Evolutionary conservation across 2,329 filamentous ascomycete species (phyloP).

Genomic region (Dissoconium aciculare): DNA sequence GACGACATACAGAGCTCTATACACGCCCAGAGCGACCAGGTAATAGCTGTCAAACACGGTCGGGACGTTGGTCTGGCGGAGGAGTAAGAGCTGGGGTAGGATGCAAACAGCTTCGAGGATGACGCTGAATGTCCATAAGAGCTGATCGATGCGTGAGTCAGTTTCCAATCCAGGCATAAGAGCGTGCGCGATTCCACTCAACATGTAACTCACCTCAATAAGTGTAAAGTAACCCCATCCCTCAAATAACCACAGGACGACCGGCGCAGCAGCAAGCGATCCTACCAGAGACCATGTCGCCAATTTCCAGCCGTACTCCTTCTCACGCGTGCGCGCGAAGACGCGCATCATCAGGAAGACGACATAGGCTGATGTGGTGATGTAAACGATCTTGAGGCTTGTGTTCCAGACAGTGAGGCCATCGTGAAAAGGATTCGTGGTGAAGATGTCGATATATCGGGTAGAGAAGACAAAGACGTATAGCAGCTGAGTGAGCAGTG

Average conservation of each 20-base stretch:
- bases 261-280: constrained; percentile 52
- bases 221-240: constrained; percentile 13
- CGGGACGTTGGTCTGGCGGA: constrained; percentile 87
- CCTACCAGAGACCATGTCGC: constrained; percentile 54
- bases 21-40: constrained; percentile 71
- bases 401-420: constrained; percentile 48
- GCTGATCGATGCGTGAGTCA: constrained; percentile 33
- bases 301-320: constrained; percentile 87
- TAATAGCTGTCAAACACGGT: constrained; percentile 97
- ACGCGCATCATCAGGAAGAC: constrained; percentile 75
- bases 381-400: constrained; percentile 80
- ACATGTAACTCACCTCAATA: constrained; percentile 17
- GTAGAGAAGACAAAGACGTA: constrained; percentile 77
- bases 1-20: constrained; percentile 75
- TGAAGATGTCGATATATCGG: constrained; percentile 63
- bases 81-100: constrained; percentile 76
- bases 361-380: constrained; percentile 70
- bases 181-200: constrained; percentile 1
- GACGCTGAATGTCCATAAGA: constrained; percentile 75
- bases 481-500: constrained; percentile 76
- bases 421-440: constrained; percentile 22
- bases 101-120: constrained; percentile 85
- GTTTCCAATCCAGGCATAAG: not conserved
- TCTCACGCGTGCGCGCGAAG: constrained; percentile 74
- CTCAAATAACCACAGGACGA: constrained; percentile 56